These are phyloP conservation scores for Coemansia sp. DNA, from an alignment of 192 early-diverging fungal genomes.

Conservation along the genomic window DNA sequence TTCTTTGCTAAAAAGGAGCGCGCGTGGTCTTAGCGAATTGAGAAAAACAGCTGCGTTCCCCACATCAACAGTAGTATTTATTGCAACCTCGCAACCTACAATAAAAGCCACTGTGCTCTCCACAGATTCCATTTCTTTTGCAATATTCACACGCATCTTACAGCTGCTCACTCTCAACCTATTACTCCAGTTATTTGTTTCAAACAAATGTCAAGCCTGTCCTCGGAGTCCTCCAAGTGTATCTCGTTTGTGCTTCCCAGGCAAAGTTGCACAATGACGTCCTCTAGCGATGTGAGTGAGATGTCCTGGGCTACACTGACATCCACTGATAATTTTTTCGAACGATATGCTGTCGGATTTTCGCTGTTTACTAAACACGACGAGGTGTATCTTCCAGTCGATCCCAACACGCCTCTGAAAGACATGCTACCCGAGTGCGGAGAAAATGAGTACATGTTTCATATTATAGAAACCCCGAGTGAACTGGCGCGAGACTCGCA, in stretches of 20 bases:
- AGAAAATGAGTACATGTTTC: background rate
- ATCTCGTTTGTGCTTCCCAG: slow-evolving; percentile 1
- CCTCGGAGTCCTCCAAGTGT: background rate
- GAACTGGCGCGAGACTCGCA: too few species aligned
- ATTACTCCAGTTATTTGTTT: too few species aligned
- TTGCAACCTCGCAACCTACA: too few species aligned
- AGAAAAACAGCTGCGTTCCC: too few species aligned
- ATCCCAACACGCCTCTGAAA: background rate
- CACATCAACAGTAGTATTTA: too few species aligned
- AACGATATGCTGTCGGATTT: background rate
- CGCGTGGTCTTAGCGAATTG: too few species aligned
- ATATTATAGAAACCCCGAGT: background rate
- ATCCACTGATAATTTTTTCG: background rate
- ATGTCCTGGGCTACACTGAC: background rate
- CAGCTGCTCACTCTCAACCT: too few species aligned
- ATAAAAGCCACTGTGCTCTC: too few species aligned
- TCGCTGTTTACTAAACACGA: background rate
- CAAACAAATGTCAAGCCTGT: background rate
- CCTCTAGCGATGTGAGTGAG: background rate
- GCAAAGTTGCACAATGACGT: background rate
- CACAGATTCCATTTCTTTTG: too few species aligned
- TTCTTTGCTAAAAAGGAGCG: too few species aligned
- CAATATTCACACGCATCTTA: too few species aligned
- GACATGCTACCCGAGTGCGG: background rate
- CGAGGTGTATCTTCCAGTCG: background rate